These are phyloP conservation scores for Sporothrix dimorphospora DNA, from an alignment of 2,329 filamentous ascomycete genomes.

Conservation along the genomic window DNA sequence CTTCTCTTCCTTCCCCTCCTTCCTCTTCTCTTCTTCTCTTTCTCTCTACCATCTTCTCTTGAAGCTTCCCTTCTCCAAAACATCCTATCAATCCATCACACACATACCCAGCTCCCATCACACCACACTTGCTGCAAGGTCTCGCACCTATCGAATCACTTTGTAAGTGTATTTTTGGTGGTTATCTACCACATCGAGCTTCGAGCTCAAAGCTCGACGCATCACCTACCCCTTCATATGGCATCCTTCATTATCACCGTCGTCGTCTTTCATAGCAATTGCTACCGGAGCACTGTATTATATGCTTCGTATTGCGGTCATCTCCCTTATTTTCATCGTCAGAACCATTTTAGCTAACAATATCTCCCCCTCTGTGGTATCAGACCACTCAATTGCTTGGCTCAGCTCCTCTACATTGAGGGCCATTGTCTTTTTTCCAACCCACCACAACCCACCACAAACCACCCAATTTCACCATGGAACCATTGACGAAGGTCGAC, in stretches of 20 bases:
- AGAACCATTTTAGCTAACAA: background rate
- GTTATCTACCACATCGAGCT: background rate
- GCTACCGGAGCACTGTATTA: background rate
- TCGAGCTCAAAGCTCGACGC: background rate
- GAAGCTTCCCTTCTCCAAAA: conserved; percentile 23
- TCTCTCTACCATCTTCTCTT: conserved; percentile 16
- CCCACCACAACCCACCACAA: background rate
- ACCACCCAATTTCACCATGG: conserved; percentile 41
- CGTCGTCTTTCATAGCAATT: background rate
- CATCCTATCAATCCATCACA: conserved; percentile 3
- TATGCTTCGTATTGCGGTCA: background rate
- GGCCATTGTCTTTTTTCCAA: background rate
- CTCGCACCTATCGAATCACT: conserved; percentile 14
- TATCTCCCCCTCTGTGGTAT: background rate
- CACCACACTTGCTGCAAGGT: conserved; percentile 23
- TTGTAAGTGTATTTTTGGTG: background rate
- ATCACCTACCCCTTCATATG: background rate
- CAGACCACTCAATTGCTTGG: background rate
- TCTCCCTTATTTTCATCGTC: background rate
- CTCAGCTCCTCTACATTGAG: background rate
- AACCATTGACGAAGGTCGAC: conserved; percentile 83
- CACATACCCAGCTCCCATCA: conserved; percentile 15
- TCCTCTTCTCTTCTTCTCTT: background rate
- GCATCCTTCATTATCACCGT: background rate
- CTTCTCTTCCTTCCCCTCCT: conserved; percentile 10